Evolutionary conservation across 257 asterid species (phyloP).

Genomic region (Solanum chiquidenum): DNA sequence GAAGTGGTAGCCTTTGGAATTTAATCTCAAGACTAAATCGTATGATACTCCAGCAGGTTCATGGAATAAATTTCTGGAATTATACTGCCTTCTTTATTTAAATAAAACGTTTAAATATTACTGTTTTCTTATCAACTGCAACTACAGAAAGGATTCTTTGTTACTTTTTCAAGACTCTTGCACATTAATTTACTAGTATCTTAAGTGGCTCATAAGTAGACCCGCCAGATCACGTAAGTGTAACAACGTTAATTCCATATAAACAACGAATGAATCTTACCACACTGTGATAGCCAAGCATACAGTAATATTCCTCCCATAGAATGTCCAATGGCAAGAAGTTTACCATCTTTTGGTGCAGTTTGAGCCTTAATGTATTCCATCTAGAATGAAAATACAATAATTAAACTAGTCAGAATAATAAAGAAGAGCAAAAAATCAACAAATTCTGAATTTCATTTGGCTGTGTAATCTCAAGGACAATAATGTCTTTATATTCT

Average conservation of each 20-base stretch:
- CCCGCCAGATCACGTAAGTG: neutral
- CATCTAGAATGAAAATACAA: slow-evolving; percentile 37
- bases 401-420: neutral
- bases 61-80: neutral
- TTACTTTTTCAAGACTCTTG: neutral
- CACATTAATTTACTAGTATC: neutral
- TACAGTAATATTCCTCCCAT: slow-evolving; percentile 96
- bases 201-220: neutral
- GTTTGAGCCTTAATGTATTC: slow-evolving; percentile 64
- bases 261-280: slow-evolving; percentile 31
- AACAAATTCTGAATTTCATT: neutral
- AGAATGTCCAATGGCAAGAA: slow-evolving; percentile 93
- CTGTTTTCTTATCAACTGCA: neutral
- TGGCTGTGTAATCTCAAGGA: neutral
- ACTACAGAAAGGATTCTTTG: neutral
- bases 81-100: neutral
- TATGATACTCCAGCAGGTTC: neutral
- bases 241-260: neutral
- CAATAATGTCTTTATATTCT: slow-evolving; percentile 10
- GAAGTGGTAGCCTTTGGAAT: neutral
- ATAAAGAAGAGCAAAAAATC: neutral
- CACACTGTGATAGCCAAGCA: slow-evolving; percentile 75
- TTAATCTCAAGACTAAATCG: neutral
- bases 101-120: neutral
- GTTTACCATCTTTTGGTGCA: slow-evolving; percentile 72